Conservation (phyloP, 164 flowering plant genomes). For the Chloranthus sessilifolius region DNA sequence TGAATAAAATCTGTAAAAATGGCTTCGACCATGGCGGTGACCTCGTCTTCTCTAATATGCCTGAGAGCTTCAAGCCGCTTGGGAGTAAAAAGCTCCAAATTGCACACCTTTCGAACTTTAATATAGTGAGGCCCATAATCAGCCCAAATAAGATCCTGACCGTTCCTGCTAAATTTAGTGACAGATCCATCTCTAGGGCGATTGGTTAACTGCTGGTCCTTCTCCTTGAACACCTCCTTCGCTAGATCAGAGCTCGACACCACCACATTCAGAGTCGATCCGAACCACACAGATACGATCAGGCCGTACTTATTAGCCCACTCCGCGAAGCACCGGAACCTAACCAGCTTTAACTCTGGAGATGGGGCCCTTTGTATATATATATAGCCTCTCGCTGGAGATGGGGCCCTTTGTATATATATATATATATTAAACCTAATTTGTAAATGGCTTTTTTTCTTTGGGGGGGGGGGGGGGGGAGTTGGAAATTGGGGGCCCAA, state of each 20-base stretch:
- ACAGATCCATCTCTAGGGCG: slow-evolving; percentile 5
- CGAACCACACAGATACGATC: slow-evolving; percentile 32
- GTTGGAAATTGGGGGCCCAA: too few species aligned
- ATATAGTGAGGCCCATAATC: slow-evolving; percentile 15
- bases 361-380: too few species aligned
- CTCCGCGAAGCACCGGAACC: slow-evolving; percentile 33
- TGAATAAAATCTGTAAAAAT: neutral
- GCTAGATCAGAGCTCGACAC: slow-evolving; percentile 29
- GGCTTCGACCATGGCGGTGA: neutral
- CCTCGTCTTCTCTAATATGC: slow-evolving; percentile 16
- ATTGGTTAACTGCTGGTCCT: slow-evolving; percentile 10
- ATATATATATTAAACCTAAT: too few species aligned
- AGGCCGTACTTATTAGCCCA: slow-evolving; percentile 34
- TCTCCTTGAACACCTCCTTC: slow-evolving; percentile 11
- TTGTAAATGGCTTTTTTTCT: too few species aligned
- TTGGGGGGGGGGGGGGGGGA: too few species aligned
- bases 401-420: too few species aligned
- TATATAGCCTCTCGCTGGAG: too few species aligned
- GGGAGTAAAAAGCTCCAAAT: slow-evolving; percentile 10
- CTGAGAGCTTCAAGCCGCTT: slow-evolving; percentile 16
- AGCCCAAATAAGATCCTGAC: slow-evolving; percentile 16
- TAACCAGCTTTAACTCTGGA: slow-evolving; percentile 34
- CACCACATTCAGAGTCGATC: slow-evolving; percentile 28
- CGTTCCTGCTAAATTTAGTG: slow-evolving; percentile 7
- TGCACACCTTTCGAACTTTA: slow-evolving; percentile 11